A percentile compares a stretch with the other conserved stretches of the same genome.
These are phyloP conservation scores for Colletotrichum chrysophilum DNA, from an alignment of 2,329 filamentous ascomycete genomes.

Conservation along the genomic window DNA sequence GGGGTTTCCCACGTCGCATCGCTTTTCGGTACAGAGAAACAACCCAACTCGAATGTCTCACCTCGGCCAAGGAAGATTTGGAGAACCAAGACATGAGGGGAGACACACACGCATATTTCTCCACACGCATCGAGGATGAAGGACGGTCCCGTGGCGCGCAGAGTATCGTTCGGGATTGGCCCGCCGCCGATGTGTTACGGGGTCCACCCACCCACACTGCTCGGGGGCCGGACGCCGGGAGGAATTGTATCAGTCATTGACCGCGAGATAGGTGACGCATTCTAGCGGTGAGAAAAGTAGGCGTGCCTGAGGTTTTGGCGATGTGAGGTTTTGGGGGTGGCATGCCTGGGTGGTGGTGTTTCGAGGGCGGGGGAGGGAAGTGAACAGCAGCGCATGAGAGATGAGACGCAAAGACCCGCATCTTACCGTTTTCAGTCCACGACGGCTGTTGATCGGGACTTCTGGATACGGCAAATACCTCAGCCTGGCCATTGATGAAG, in stretches of 20 bases:
- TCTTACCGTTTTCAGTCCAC: too few species aligned
- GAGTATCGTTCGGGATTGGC: neutral
- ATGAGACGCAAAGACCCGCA: too few species aligned
- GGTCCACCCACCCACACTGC: neutral
- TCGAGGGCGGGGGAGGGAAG: too few species aligned
- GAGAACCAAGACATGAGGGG: neutral
- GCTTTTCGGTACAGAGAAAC: neutral
- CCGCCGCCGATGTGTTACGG: neutral
- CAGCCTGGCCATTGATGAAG: too few species aligned
- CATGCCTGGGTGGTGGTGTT: neutral
- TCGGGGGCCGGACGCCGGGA: neutral
- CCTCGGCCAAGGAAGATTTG: neutral
- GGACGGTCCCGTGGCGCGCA: neutral
- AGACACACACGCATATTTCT: neutral
- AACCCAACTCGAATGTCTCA: neutral
- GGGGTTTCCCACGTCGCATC: neutral
- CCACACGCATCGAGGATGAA: neutral
- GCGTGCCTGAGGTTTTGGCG: neutral
- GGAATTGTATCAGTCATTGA: neutral
- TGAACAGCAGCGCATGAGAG: too few species aligned
- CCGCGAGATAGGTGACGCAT: neutral
- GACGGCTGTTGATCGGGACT: too few species aligned
- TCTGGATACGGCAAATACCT: too few species aligned
- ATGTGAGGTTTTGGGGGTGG: neutral
- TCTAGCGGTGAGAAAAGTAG: constrained; percentile 5